Evolutionary conservation across 352 stramenopile species (phyloP), one percentile per base, ranked within the genome.

Genomic region (Phytophthora cryptogea): DNA sequence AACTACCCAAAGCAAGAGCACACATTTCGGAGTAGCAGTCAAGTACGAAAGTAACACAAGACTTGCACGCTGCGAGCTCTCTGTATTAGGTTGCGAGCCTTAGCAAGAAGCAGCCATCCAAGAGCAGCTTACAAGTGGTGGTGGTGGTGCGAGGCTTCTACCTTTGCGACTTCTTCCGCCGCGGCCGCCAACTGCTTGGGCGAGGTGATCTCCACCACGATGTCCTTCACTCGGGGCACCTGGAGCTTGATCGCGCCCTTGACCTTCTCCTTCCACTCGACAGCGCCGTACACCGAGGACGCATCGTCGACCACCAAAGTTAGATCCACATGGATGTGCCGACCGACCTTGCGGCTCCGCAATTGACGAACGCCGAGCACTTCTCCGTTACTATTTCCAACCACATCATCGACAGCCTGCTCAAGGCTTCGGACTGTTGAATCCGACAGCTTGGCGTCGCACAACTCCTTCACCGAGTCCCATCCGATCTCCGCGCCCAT

Each of bases 401-500:
- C 36, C 20, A 90, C 80, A 0, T 50, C 53, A 27, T 76, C 50
- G 3, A 76, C 68, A 0, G 78, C 75, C 11, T 54, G 42, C 4
- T 75, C 40, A 28, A 90, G 45, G n/a, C 67, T 83, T 43, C 55
- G 20, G 0, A 86, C 59, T 2, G 54, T 74, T 23, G 68, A 54
- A 23, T 65, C 52, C 0, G 81, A 60, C 26, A 91, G 54, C 48
- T 86, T 80, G 9, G 64, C 71, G 60, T 91, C 81, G 31, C 81
- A 91, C 13, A 91, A 59, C 43, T 91, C 81, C 53, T 79, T 74
- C 14, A 72, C 73, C 5, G 79, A 70, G 14, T 82, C 63, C 73
- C 68, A 86, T 23, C 81, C 81, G 36, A 91, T 88, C 47, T 91
- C 81, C 13, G 68, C 77, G 10, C 81, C 81, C 78, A 89, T 91